Evolutionary conservation across 805 yeast species (phyloP), one percentile per base, ranked within the genome.

Genomic region (Nakazawaea ernobii): DNA sequence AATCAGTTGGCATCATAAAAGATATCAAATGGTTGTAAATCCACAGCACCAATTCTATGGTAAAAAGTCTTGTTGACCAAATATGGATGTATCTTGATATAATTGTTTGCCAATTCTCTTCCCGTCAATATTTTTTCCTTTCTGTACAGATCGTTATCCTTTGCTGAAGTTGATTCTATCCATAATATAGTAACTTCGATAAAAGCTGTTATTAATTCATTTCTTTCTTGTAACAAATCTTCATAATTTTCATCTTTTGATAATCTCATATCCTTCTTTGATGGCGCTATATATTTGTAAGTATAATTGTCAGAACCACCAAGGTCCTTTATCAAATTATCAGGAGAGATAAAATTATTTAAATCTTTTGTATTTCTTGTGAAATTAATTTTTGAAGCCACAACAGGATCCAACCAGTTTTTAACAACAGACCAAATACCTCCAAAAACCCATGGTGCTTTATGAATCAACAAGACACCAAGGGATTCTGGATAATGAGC

Each of bases 391-490:
- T 92, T 92, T 26, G 92, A 75, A 0, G 97, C 96, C 47, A 92
- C 97, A 24, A 88, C 97, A 2, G 98, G 98, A 62, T 94, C 98
- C 49, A 92, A 72, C 98, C 97, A 92, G 57, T 84, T 82, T 65
- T 88, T 89, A 57, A 94, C 81, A 55, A 92, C 79, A 55, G 83
- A 85, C 98, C 99, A 94, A 50, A 92, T 87, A 24, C 97, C 92
- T 44, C 86, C 80, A 69, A 94, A 94, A 46, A 94, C 80, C 98
- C 97, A 90, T 27, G 99, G 99, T 0, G 99, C 97, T 57, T 86
- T 86, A 69, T 89, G 96, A 51, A 94, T 85, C 55, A 89, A 76
- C 45, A 94, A 69, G 48, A 78, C 79, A 14, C 96, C 97, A 51
- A 94, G 74, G 36, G 88, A 84, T 67, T 94, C 99, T 1, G 99